phyloP scores from a whole-genome alignment of 495 filamentous ascomycete species.

The Aspergillus cavernicola region DNA sequence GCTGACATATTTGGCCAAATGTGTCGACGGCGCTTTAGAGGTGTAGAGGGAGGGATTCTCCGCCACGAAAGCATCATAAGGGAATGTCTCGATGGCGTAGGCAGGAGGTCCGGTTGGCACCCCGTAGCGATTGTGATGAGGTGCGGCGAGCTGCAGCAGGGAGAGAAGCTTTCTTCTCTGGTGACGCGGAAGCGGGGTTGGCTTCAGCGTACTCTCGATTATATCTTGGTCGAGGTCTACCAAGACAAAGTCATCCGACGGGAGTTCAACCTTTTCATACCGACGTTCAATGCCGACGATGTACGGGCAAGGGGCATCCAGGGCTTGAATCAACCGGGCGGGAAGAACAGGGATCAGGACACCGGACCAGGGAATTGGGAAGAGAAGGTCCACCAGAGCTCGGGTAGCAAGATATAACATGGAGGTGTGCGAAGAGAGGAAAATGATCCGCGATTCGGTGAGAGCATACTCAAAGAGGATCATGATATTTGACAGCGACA shows the following conservation, averaged over 20 bases:
- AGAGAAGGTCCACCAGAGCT: constrained; percentile 78
- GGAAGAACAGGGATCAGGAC: constrained; percentile 92
- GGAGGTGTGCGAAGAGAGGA: constrained; percentile 89
- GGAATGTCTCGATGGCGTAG: constrained; percentile 89
- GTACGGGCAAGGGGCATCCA: constrained; percentile 95
- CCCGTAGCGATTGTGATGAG: constrained; percentile 82
- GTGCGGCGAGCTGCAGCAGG: constrained; percentile 83
- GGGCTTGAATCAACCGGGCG: constrained; percentile 77
- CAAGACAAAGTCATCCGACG: constrained; percentile 94
- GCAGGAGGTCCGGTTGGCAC: constrained; percentile 85
- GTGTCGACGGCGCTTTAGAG: constrained; percentile 62
- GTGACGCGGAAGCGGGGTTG: constrained; percentile 76
- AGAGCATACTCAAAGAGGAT: constrained; percentile 90
- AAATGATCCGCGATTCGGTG: constrained; percentile 91
- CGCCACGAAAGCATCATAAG: constrained; percentile 80
- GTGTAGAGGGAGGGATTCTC: constrained; percentile 80
- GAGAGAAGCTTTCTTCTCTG: constrained; percentile 86
- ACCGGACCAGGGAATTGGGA: constrained; percentile 86
- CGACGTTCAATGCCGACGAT: constrained; percentile 93
- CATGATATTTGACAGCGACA: constrained; percentile 88
- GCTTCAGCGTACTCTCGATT: constrained; percentile 74
- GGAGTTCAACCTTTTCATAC: constrained; percentile 87
- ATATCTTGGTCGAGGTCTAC: constrained; percentile 89
- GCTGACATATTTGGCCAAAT: constrained; percentile 77
- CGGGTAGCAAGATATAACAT: constrained; percentile 93